Evolutionary conservation across 176 grass and related monocot genomes (phyloP).

Genomic region (Juncus effusus): DNA sequence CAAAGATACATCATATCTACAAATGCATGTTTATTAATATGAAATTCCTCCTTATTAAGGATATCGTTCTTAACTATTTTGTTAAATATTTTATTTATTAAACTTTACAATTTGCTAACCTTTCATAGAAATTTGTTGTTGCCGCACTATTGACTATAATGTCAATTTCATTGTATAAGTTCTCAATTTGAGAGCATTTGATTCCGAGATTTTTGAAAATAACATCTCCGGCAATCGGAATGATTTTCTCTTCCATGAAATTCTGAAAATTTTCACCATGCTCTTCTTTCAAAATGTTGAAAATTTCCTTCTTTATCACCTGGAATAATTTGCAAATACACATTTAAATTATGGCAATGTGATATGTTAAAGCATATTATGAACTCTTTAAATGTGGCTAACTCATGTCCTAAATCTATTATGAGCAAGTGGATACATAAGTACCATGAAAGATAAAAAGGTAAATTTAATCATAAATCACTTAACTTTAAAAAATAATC

Average conservation of each 20-base stretch:
- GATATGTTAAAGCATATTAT: not conserved
- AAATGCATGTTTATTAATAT: not conserved
- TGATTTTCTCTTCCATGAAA: constrained; percentile 50
- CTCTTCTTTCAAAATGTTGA: constrained; percentile 47
- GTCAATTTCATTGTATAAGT: constrained; percentile 44
- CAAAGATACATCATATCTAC: constrained; percentile 58
- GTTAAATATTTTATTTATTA: not conserved
- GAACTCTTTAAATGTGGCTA: not conserved
- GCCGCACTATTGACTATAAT: constrained; percentile 70
- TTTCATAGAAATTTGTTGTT: constrained; percentile 75
- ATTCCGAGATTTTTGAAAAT: constrained; percentile 52
- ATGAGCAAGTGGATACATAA: not conserved
- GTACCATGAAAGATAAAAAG: not conserved
- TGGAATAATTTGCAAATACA: constrained; percentile 14
- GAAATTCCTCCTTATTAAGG: no score
- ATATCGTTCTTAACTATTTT: not conserved
- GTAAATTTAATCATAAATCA: not conserved
- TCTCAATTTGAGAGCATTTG: constrained; percentile 16
- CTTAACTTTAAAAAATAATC: no score
- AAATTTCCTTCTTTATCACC: constrained; percentile 73
- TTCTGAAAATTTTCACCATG: constrained; percentile 45
- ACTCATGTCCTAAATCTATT: not conserved
- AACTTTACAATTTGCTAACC: constrained; percentile 15
- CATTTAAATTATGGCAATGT: not conserved
- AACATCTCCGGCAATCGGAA: constrained; percentile 58